A percentile compares a stretch with the other conserved stretches of the same genome.
Conservation (phyloP, 2,329 filamentous ascomycete species). For the Zasmidium cellare region DNA sequence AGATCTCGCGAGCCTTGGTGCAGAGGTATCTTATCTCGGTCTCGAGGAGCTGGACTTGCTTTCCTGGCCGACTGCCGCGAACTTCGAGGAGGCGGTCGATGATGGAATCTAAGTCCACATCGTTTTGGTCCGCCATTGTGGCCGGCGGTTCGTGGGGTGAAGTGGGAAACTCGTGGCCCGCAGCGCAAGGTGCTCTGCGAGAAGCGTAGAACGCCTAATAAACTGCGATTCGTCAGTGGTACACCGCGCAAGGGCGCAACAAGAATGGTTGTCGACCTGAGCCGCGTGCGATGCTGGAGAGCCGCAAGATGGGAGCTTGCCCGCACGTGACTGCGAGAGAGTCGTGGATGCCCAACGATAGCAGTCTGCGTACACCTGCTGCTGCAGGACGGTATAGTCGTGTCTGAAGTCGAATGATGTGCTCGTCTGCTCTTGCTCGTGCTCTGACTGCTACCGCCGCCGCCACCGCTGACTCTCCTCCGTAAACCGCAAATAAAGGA, state of each 20-base stretch:
- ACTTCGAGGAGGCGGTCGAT: slow-evolving; percentile 98
- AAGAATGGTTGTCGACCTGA: not conserved
- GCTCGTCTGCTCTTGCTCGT: not conserved
- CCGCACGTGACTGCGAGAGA: not conserved
- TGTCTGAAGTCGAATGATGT: not conserved
- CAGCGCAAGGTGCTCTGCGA: slow-evolving; percentile 13
- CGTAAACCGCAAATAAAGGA: not conserved
- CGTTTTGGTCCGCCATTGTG: slow-evolving; percentile 74
- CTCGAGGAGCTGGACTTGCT: slow-evolving; percentile 96
- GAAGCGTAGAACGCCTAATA: slow-evolving; percentile 14
- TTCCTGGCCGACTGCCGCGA: slow-evolving; percentile 93
- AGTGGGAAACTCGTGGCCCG: slow-evolving; percentile 14
- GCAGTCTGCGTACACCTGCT: not conserved
- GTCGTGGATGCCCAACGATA: not conserved
- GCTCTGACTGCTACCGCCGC: not conserved
- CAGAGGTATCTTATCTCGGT: slow-evolving; percentile 95
- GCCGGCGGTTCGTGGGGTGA: slow-evolving; percentile 19
- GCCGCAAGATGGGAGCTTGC: not conserved
- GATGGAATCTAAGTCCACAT: slow-evolving; percentile 98
- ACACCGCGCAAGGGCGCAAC: not conserved
- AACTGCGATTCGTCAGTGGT: slow-evolving; percentile 20
- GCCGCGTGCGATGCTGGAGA: not conserved
- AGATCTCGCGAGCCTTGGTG: slow-evolving; percentile 98
- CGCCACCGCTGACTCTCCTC: not conserved
- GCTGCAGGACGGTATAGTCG: not conserved